Conservation (phyloP, 495 filamentous ascomycete genomes). For the Penicillium cinerascens region DNA sequence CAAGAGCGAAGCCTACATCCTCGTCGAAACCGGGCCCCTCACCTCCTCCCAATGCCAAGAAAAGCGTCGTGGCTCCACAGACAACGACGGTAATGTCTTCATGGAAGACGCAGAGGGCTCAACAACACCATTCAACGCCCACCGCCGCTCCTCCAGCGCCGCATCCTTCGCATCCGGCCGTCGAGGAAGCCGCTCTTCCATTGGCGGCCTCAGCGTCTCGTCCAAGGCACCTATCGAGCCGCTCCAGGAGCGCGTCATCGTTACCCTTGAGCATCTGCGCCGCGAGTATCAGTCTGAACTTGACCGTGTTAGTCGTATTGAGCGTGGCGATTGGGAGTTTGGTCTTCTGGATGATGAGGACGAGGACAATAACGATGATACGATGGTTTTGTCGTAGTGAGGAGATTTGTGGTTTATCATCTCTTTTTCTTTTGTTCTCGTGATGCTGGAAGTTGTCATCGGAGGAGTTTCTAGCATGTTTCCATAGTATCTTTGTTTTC, state of each 20-base stretch:
- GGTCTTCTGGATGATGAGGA: conserved; percentile 37
- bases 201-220: conserved; percentile 14
- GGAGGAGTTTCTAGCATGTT: conserved; percentile 20
- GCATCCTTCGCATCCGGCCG: conserved; percentile 16
- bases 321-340: conserved; percentile 61
- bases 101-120: conserved; percentile 36
- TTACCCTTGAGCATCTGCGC: conserved; percentile 79
- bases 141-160: conserved; percentile 13
- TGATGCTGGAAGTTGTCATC: conserved; percentile 15
- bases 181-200: conserved; percentile 25
- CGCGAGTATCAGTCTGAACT: conserved; percentile 83
- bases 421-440: conserved; percentile 11
- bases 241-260: conserved; percentile 47
- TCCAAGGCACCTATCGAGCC: conserved; percentile 15
- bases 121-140: conserved; percentile 7
- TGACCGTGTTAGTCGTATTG: conserved; percentile 65
- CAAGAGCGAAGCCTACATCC: conserved; percentile 70
- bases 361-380: conserved; percentile 39
- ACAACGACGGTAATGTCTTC: conserved; percentile 42
- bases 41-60: conserved; percentile 8
- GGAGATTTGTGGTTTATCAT: background rate
- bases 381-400: conserved; percentile 39
- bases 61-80: conserved; percentile 25
- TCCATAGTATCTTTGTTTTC: conserved; percentile 9
- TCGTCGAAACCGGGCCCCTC: conserved; percentile 45